phyloP scores from a whole-genome alignment of 441 rosid genomes.

The Populus trichocarpa region DNA sequence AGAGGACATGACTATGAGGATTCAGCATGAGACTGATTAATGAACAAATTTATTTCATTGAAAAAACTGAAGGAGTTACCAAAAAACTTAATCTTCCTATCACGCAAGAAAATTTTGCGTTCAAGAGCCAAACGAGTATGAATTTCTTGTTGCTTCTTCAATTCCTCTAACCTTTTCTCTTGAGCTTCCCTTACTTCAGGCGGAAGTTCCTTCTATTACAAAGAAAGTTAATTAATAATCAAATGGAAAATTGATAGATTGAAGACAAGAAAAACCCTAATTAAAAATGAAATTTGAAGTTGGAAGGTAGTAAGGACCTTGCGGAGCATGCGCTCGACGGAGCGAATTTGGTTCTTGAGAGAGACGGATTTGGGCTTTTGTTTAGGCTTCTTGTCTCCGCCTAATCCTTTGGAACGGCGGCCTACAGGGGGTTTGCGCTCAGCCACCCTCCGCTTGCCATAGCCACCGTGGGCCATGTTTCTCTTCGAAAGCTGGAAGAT shows the following conservation, averaged over 20 bases:
- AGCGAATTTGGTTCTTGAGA: constrained; percentile 89
- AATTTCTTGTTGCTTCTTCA: constrained; percentile 85
- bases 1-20: neutral
- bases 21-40: neutral
- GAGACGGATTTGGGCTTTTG: constrained; percentile 64
- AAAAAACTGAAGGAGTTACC: constrained; percentile 36
- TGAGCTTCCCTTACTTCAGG: constrained; percentile 74
- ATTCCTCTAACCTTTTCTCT: constrained; percentile 61
- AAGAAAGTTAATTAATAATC: neutral
- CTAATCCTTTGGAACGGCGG: constrained; percentile 67
- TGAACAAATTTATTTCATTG: neutral
- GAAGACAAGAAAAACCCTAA: constrained; percentile 9
- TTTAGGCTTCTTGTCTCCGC: constrained; percentile 66
- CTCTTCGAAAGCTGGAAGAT: neutral
- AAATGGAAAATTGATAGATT: neutral
- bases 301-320: constrained; percentile 37
- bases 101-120: constrained; percentile 80
- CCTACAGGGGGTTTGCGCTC: constrained; percentile 54
- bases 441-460: constrained; percentile 67
- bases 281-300: neutral
- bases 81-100: constrained; percentile 88
- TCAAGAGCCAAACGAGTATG: constrained; percentile 83
- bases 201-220: constrained; percentile 51
- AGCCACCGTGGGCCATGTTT: constrained; percentile 89
- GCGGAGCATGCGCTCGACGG: constrained; percentile 88